Evolutionary conservation across 495 filamentous ascomycete species (phyloP), one percentile per base, ranked within the genome.

Genomic region (Neurospora hispaniola): DNA sequence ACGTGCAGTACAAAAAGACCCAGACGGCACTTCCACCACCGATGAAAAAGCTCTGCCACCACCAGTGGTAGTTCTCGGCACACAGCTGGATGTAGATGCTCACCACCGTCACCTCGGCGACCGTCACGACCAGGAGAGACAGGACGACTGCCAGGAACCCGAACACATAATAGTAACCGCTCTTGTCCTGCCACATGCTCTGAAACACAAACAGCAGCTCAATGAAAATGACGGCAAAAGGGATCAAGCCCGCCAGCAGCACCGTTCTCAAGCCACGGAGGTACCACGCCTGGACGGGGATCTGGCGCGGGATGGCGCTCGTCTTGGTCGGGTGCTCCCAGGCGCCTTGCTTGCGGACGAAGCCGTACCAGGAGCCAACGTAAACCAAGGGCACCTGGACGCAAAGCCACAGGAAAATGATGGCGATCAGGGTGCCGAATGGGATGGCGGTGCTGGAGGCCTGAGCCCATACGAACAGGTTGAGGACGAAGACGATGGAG

Each of bases 311-410:
- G 48, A 93, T 87, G 20, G 84, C 84, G 70, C 88, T 90, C 9
- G 94, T 94, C 80, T 95, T 94, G 75, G 94, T 93, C 5, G 94
- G 94, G 80, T 96, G 93, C 71, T 93, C 92, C 92, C 93, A 98
- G 1, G 92, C 82, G 5, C 84, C 83, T 62, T 62, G 54, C 0
- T 87, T 85, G 12, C 86, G 85, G 27, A 88, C 85, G 79, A 88
- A 95, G 31, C 94, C 94, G 72, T 89, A 87, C 90, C 91, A 96
- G 75, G 92, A 90, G 27, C 94, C 94, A 5, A 90, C 80, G 77
- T 96, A 97, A 12, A 97, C 94, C 20, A 98, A 87, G 3, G 94
- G 94, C 5, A 97, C 89, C 76, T 96, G 93, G 48, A 97, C 92
- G 73, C 94, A 88, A 35, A 97, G 88, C 94, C 94, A 97, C 5